These are phyloP conservation scores for Oryza glumipatula DNA, from an alignment of 176 grass and related monocot species.

Conservation along the genomic window DNA sequence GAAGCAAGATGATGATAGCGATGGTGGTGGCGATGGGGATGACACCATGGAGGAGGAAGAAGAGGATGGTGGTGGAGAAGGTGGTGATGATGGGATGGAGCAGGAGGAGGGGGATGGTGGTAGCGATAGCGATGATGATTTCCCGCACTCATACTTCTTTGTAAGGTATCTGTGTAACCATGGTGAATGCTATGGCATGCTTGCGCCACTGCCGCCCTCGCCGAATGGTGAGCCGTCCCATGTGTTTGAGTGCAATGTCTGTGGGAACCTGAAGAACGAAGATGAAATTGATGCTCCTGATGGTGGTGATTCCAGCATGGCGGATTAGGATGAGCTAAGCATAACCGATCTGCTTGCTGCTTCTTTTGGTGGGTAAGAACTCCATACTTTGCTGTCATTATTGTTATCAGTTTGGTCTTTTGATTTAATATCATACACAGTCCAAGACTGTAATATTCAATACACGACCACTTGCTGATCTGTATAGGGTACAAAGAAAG, in stretches of 20 bases:
- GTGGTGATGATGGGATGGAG: constrained; percentile 47
- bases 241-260: constrained; percentile 83
- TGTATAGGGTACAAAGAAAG: not conserved
- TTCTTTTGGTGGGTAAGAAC: constrained; percentile 28
- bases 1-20: constrained; percentile 60
- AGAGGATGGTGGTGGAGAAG: constrained; percentile 45
- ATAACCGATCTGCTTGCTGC: not conserved
- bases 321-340: constrained; percentile 22
- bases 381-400: not conserved
- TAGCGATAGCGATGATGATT: constrained; percentile 36
- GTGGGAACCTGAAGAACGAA: constrained; percentile 57
- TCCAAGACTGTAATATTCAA: constrained; percentile 5
- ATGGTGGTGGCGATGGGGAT: constrained; percentile 26
- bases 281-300: constrained; percentile 29
- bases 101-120: constrained; percentile 42
- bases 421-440: not conserved
- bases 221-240: constrained; percentile 47
- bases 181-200: constrained; percentile 70
- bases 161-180: constrained; percentile 71
- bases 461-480: not conserved
- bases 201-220: constrained; percentile 70
- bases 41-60: constrained; percentile 62
- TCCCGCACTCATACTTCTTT: constrained; percentile 72
- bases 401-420: not conserved
- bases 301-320: constrained; percentile 47